phyloP scores from a whole-genome alignment of 345 rosid species.

The Gynandropsis gynandra region DNA sequence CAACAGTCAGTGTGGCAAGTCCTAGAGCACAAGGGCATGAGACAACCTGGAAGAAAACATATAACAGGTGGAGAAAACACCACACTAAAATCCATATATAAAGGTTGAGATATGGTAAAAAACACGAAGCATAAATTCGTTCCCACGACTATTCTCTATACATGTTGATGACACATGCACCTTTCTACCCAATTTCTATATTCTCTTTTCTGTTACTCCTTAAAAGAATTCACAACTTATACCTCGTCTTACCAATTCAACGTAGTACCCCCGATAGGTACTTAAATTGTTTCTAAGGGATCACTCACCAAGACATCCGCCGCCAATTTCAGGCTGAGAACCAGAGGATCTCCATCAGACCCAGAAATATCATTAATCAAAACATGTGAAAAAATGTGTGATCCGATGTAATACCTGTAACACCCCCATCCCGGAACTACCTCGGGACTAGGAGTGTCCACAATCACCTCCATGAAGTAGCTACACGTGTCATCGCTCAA shows the following conservation, averaged over 20 bases:
- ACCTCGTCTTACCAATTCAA: neutral
- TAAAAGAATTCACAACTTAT: slow-evolving; percentile 8
- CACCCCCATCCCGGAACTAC: too few relatives aligned
- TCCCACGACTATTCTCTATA: too few relatives aligned
- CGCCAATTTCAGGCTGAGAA: slow-evolving; percentile 86
- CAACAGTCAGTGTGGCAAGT: slow-evolving; percentile 96
- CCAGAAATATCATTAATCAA: slow-evolving; percentile 94
- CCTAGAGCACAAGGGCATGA: slow-evolving; percentile 98
- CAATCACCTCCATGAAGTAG: too few relatives aligned
- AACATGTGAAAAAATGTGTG: slow-evolving; percentile 85
- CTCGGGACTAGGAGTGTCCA: too few relatives aligned
- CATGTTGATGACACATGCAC: too few relatives aligned
- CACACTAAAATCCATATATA: too few relatives aligned
- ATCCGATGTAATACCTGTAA: too few relatives aligned
- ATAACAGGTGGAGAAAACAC: too few relatives aligned
- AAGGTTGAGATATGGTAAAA: too few relatives aligned
- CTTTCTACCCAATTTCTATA: too few relatives aligned
- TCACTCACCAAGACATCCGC: slow-evolving; percentile 91
- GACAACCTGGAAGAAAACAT: slow-evolving; percentile 57
- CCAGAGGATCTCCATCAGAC: slow-evolving; percentile 78
- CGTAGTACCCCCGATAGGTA: slow-evolving; percentile 1
- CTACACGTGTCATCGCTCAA: too few relatives aligned
- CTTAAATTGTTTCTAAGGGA: slow-evolving; percentile 8
- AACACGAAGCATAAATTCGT: too few relatives aligned
- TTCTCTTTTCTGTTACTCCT: slow-evolving; percentile 7